Evolutionary conservation across 208 protist genomes (phyloP).

Genomic region (Polymyxa betae): DNA sequence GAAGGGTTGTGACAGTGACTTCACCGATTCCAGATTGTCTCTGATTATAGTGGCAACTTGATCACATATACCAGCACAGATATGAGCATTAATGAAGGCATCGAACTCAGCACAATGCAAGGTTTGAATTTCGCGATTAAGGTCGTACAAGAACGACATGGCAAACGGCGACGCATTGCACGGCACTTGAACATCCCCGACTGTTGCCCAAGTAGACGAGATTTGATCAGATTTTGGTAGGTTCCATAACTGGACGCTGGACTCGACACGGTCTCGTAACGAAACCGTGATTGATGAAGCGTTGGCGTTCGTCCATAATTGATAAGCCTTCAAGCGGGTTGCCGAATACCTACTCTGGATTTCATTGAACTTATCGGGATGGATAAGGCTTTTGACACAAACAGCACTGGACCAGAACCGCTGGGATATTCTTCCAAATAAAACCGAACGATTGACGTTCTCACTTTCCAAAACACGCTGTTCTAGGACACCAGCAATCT

Average conservation of each 20-base stretch:
- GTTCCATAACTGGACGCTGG: not conserved
- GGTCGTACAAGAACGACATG: slow-evolving; percentile 19
- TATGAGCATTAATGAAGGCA: not conserved
- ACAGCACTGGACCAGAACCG: not conserved
- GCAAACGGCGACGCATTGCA: not conserved
- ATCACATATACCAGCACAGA: not conserved
- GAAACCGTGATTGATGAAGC: not conserved
- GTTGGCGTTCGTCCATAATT: not conserved
- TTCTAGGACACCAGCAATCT: not conserved
- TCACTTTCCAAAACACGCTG: not conserved
- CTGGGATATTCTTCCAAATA: not conserved
- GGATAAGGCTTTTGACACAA: not conserved
- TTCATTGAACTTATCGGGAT: not conserved
- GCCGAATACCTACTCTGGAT: not conserved
- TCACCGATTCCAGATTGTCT: not conserved
- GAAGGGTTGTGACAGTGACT: not conserved
- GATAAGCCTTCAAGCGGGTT: not conserved
- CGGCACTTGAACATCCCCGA: not conserved
- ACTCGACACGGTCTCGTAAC: not conserved
- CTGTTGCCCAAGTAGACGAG: not conserved
- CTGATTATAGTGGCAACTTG: not conserved
- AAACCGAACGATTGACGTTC: not conserved
- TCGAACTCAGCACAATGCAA: not conserved
- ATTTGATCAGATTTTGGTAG: not conserved
- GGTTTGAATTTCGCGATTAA: not conserved